Base-by-base conservation (phyloP, 176 grass and related monocot species). In the Carex scoparia region DNA sequence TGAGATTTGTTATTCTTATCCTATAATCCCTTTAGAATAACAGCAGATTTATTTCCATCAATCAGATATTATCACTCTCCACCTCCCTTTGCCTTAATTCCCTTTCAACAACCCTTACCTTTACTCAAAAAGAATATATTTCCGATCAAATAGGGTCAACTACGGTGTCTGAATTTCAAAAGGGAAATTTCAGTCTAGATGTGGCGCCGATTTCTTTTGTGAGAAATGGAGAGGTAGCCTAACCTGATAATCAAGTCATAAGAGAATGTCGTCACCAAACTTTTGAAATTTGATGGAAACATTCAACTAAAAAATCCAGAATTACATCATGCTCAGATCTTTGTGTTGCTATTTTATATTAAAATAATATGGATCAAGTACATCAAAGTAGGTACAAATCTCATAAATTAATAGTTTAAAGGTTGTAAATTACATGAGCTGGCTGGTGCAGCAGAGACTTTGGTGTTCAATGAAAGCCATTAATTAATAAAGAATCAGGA, bases 311-410 rank as follows among this genome's bases (percentile, higher is more conserved):
- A 72, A 72, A 48, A 72, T 72, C 69, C 40, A 48, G 69, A 72
- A 46, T 72, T 72, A 46, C 69, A 72, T 72, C 69, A 72, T 72
- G 15, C 40, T 46, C 69, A 72, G 69, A 44, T 72, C 69, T 48
- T 44, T 72, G 16, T 72, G 35, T 69, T 69, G 66, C 18, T 69
- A 42, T 44, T 72, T 46, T 72, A 72, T 44, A 72, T 72, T 72
- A 48, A 44, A 46, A 4, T 10, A 72, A 72, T 48, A 72, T 48
- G 7, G 38, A 44, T 15, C 69, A 44, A 72, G 69, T 72, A 72
- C 69, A 72, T 46, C 69, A 72, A 72, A 48, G 69, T 48, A 72
- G 69, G 40, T 72, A 23, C 37, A 48, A 48, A 72, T 72, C 7
- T 46, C 18, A 48, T 46, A 72, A 27, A 72, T 19, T 72, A 37